Conservation (phyloP, 169 alveolate genomes). For the Cryptosporidium bovis region DNA sequence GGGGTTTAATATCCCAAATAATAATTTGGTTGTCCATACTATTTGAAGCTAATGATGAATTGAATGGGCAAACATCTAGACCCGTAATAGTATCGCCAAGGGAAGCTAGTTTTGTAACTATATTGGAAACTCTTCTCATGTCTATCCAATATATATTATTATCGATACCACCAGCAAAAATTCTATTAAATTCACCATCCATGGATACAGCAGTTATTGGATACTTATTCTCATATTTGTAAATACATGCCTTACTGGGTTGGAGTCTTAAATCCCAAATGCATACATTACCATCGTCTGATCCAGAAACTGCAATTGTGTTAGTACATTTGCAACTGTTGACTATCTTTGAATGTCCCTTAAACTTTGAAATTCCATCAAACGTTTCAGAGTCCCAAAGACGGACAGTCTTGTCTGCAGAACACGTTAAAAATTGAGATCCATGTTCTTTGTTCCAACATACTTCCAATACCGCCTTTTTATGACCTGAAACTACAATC, state of each 20-base stretch:
- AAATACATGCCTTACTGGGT: slow-evolving; percentile 29
- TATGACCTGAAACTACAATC: slow-evolving; percentile 39
- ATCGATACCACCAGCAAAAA: slow-evolving; percentile 69
- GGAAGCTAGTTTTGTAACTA: neutral
- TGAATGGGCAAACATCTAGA: slow-evolving; percentile 28
- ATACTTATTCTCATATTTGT: slow-evolving; percentile 34
- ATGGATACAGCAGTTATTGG: slow-evolving; percentile 55
- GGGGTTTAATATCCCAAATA: slow-evolving; percentile 66
- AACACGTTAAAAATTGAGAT: slow-evolving; percentile 35
- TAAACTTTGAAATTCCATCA: slow-evolving; percentile 34
- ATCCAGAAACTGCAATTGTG: slow-evolving; percentile 31
- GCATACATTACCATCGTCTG: slow-evolving; percentile 63
- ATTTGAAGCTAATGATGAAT: slow-evolving; percentile 37
- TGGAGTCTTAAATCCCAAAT: slow-evolving; percentile 51
- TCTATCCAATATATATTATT: slow-evolving; percentile 49
- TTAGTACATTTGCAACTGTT: slow-evolving; percentile 41
- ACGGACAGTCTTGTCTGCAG: slow-evolving; percentile 70
- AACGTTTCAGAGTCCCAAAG: slow-evolving; percentile 48
- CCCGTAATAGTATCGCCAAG: slow-evolving; percentile 60
- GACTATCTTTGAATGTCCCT: slow-evolving; percentile 60
- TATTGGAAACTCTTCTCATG: slow-evolving; percentile 4
- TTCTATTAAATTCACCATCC: slow-evolving; percentile 10
- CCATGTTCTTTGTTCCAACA: slow-evolving; percentile 50
- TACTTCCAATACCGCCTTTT: slow-evolving; percentile 56
- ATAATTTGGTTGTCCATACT: slow-evolving; percentile 39